Conservation (phyloP, 2,329 filamentous ascomycete species). For the Diplocarpon rosae region DNA sequence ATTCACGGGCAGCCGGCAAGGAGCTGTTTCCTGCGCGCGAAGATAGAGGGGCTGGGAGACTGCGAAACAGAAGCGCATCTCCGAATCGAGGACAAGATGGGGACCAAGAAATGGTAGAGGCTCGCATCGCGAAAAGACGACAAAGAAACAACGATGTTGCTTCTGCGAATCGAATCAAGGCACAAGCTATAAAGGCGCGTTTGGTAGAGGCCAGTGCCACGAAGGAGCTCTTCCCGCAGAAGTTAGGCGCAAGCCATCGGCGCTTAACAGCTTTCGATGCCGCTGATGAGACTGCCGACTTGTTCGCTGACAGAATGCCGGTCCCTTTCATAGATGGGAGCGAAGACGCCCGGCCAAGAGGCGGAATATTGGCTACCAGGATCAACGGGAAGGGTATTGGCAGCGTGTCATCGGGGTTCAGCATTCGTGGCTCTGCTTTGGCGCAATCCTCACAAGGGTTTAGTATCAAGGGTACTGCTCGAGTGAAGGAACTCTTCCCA, state of each 20-base stretch:
- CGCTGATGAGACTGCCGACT: constrained; percentile 42
- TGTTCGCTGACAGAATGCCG: constrained; percentile 38
- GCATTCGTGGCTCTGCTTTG: constrained; percentile 48
- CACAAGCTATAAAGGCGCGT: constrained; percentile 33
- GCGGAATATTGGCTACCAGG: constrained; percentile 15
- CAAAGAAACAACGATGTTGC: constrained; percentile 14
- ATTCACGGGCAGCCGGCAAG: constrained; percentile 28
- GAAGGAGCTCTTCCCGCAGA: constrained; percentile 47
- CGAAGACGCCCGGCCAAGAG: constrained; percentile 21
- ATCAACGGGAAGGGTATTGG: constrained; percentile 16
- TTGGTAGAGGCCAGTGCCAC: constrained; percentile 14
- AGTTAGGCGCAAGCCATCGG: constrained; percentile 31
- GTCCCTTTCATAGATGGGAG: constrained; percentile 38
- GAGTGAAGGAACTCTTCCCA: constrained; percentile 57
- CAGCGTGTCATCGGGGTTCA: constrained; percentile 32
- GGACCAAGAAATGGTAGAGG: constrained; percentile 30
- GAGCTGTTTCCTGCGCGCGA: constrained; percentile 50
- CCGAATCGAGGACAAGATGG: constrained; percentile 29
- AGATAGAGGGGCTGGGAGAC: constrained; percentile 22
- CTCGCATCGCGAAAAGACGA: constrained; percentile 3
- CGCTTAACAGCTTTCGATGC: constrained; percentile 41
- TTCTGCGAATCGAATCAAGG: constrained; percentile 33
- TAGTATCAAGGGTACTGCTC: constrained; percentile 55
- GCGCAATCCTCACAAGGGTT: constrained; percentile 39
- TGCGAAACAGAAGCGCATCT: constrained; percentile 27